Evolutionary conservation across 2,329 filamentous ascomycete species (phyloP).

Genomic region (Polychaeton citri): DNA sequence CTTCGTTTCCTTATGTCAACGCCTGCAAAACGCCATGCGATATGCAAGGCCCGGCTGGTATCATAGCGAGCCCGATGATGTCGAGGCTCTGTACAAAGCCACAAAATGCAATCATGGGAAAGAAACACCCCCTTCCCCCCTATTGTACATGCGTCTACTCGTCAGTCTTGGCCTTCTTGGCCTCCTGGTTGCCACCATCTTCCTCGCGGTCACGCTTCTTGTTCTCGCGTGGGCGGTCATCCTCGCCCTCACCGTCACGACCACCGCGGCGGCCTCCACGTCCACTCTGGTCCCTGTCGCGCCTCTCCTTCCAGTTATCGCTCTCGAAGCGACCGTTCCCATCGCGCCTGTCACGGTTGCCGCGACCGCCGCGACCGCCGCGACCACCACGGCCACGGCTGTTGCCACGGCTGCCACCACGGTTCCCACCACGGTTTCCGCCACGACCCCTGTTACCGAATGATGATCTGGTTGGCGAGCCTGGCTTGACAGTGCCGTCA

Average conservation of each 20-base stretch:
- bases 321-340: conserved; percentile 10
- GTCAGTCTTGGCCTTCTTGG: conserved; percentile 10
- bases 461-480: conserved; percentile 11
- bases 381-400: conserved; percentile 14
- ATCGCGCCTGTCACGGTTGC: conserved; percentile 10
- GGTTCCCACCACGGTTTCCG: conserved; percentile 19
- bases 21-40: too few relatives aligned
- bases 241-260: conserved; percentile 6
- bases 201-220: too few relatives aligned
- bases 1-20: too few relatives aligned
- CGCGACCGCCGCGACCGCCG: conserved; percentile 10
- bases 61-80: too few relatives aligned
- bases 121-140: too few relatives aligned
- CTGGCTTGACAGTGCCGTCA: conserved; percentile 26
- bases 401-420: conserved; percentile 13
- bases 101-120: neutral
- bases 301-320: conserved; percentile 9
- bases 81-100: too few relatives aligned
- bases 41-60: too few relatives aligned
- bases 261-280: conserved; percentile 7
- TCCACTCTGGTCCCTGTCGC: conserved; percentile 5
- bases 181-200: conserved; percentile 4
- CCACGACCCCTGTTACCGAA: conserved; percentile 23
- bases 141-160: conserved; percentile 2
- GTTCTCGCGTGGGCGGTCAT: conserved; percentile 5